phyloP scores from a whole-genome alignment of 306 rosid genomes.

The Amphicarpaea edgeworthii region DNA sequence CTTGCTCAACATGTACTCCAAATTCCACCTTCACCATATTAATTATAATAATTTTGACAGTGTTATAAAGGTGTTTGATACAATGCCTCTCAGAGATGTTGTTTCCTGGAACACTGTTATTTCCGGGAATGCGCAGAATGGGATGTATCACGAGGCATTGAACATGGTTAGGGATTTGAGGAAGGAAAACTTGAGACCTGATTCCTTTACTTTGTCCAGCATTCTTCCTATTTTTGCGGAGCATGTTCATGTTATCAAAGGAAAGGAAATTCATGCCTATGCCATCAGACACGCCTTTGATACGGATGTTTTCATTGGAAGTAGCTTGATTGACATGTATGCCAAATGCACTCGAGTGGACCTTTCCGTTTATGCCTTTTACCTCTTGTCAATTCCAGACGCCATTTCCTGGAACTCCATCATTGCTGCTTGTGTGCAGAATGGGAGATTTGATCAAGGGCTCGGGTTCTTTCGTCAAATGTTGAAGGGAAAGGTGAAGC shows the following conservation, averaged over 20 bases:
- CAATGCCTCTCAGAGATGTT: conserved; percentile 71
- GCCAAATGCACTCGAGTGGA: conserved; percentile 72
- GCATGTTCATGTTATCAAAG: conserved; percentile 64
- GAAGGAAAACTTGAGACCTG: conserved; percentile 62
- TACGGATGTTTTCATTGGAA: conserved; percentile 73
- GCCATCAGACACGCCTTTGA: conserved; percentile 73
- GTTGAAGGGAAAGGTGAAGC: conserved; percentile 69
- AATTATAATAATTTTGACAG: not conserved
- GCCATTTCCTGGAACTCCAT: conserved; percentile 85
- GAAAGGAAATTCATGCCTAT: conserved; percentile 85
- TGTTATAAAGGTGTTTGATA: conserved; percentile 73
- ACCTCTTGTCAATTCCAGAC: conserved; percentile 56
- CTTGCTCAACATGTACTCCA: conserved; percentile 74
- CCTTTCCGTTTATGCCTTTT: conserved; percentile 60
- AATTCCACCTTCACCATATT: conserved; percentile 35
- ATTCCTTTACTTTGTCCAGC: conserved; percentile 82
- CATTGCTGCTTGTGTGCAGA: conserved; percentile 90
- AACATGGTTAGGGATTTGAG: conserved; percentile 70
- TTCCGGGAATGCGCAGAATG: conserved; percentile 74
- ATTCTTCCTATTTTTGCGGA: conserved; percentile 83
- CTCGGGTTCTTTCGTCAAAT: conserved; percentile 64
- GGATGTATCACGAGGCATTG: conserved; percentile 66
- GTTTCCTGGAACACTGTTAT: conserved; percentile 94
- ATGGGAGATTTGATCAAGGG: conserved; percentile 74
- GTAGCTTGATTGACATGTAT: conserved; percentile 91